Evolutionary conservation across 129 eudicot species (phyloP).

Genomic region (Helichrysum umbraculigerum): DNA sequence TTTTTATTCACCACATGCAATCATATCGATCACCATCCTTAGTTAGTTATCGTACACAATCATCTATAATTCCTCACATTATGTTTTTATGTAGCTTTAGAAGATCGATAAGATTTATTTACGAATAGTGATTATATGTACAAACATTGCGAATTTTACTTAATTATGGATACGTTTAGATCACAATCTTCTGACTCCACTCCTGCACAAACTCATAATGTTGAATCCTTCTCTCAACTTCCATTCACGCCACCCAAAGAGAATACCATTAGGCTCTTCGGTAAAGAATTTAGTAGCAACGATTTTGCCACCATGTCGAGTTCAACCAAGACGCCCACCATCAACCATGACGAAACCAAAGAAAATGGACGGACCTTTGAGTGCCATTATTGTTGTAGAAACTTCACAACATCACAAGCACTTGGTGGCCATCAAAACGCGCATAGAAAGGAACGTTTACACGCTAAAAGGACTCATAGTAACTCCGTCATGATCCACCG

Average conservation of each 20-base stretch:
- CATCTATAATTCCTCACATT: neutral
- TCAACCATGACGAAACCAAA: constrained; percentile 9
- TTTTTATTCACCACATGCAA: too few relatives aligned
- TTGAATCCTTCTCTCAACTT: constrained; percentile 74
- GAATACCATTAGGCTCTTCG: constrained; percentile 70
- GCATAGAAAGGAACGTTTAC: constrained; percentile 34
- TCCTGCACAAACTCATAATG: constrained; percentile 55
- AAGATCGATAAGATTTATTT: neutral
- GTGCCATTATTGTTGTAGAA: constrained; percentile 76
- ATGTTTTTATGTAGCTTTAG: neutral
- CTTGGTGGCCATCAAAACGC: constrained; percentile 85
- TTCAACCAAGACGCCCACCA: constrained; percentile 11
- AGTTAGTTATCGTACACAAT: too few relatives aligned
- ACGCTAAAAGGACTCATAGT: constrained; percentile 19
- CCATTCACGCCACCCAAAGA: constrained; percentile 58
- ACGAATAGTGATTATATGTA: neutral
- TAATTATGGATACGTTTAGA: neutral
- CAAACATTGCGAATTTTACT: neutral
- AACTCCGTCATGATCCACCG: neutral
- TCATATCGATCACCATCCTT: too few relatives aligned
- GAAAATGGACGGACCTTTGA: constrained; percentile 53
- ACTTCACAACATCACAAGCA: constrained; percentile 91
- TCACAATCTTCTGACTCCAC: neutral
- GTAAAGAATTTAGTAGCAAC: constrained; percentile 61
- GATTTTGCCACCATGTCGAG: constrained; percentile 9